Evolutionary conservation across 2,329 filamentous ascomycete genomes (phyloP).

Genomic region (Pestalotiopsis sp.): DNA sequence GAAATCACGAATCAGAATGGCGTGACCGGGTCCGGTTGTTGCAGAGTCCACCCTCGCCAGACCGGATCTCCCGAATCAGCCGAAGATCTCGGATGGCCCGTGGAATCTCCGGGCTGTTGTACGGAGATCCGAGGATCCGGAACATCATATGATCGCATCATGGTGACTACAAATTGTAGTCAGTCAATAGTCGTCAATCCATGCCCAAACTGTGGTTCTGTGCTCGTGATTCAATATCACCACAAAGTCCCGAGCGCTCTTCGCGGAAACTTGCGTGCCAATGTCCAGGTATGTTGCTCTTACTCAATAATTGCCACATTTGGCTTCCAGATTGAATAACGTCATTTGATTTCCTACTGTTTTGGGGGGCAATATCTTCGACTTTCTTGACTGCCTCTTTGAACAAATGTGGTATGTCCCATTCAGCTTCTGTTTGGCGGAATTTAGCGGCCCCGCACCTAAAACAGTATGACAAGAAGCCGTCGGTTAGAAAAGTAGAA

Average conservation of each 20-base stretch:
- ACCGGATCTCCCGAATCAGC: neutral
- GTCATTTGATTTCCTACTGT: no score
- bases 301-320: no score
- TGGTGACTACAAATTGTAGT: no score
- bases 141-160: no score
- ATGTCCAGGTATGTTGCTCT: no score
- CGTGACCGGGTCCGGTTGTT: neutral
- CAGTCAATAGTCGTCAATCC: no score
- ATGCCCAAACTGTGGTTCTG: no score
- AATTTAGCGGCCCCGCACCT: neutral
- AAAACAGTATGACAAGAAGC: neutral
- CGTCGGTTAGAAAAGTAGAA: neutral
- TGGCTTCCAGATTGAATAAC: no score
- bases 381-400: neutral
- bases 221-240: no score
- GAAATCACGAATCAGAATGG: neutral
- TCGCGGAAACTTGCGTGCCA: no score
- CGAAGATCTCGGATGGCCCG: neutral
- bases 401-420: neutral
- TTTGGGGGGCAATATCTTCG: no score
- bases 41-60: neutral
- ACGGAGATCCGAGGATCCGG: neutral
- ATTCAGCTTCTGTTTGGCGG: neutral
- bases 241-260: no score
- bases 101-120: neutral